A percentile compares a stretch with the other conserved stretches of the same genome.
Conservation (phyloP, 768 basidiomycete species). For the Pleurotus citrinopileatus region DNA sequence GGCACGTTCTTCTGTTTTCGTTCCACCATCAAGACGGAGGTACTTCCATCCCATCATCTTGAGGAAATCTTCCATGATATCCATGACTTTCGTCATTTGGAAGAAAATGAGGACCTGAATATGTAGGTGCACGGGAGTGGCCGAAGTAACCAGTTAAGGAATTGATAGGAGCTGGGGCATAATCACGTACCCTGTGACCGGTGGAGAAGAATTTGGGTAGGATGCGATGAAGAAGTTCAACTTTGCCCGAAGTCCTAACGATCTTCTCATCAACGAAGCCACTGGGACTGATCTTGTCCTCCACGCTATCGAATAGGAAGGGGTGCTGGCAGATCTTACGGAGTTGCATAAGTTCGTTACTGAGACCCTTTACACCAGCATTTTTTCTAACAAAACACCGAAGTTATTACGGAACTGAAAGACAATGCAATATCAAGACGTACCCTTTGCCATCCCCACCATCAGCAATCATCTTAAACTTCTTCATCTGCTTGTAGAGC, state of each 20-base stretch:
- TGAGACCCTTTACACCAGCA: slow-evolving; percentile 81
- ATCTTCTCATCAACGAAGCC: slow-evolving; percentile 83
- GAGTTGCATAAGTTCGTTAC: slow-evolving; percentile 96
- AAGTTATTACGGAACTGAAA: background rate
- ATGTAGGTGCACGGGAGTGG: slow-evolving; percentile 8
- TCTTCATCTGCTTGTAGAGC: slow-evolving; percentile 97
- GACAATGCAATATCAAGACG: slow-evolving; percentile 23
- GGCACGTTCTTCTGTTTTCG: slow-evolving; percentile 94
- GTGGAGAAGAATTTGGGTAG: slow-evolving; percentile 93
- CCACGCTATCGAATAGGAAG: slow-evolving; percentile 93
- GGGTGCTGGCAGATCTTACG: slow-evolving; percentile 99
- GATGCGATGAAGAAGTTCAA: slow-evolving; percentile 87
- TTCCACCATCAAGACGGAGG: slow-evolving; percentile 93
- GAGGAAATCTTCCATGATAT: slow-evolving; percentile 95
- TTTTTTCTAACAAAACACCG: slow-evolving; percentile 46
- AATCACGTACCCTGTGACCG: slow-evolving; percentile 79
- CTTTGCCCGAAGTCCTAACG: slow-evolving; percentile 86
- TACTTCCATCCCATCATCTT: slow-evolving; percentile 85
- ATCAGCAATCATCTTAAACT: slow-evolving; percentile 94
- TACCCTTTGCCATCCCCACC: slow-evolving; percentile 76
- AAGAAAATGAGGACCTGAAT: slow-evolving; percentile 94
- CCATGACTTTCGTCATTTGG: slow-evolving; percentile 99
- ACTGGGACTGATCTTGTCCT: slow-evolving; percentile 87
- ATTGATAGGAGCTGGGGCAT: no score
- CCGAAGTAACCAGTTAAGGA: no score